Evolutionary conservation across 2,329 filamentous ascomycete species (phyloP), one percentile per base, ranked within the genome.

Genomic region (Berkeleyomyces rouxiae): DNA sequence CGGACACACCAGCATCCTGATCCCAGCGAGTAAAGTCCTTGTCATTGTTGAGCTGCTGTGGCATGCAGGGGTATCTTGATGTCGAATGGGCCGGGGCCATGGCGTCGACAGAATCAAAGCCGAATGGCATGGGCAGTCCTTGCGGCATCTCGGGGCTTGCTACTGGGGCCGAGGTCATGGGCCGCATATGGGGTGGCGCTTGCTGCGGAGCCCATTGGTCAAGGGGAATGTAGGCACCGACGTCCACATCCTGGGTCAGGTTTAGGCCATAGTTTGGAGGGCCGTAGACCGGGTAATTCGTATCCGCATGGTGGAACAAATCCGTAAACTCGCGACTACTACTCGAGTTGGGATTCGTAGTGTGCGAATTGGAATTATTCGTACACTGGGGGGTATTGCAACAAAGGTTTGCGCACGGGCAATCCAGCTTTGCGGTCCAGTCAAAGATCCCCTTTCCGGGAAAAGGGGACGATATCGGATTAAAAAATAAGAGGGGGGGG

Each of bases 381-480:
- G 57, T 59, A 55, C 63, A 62, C 63, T 59, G 63, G 37, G 55
- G 39, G 58, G 60, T 61, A 53, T 59, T 39, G 13, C 40, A 61
- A 58, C 46, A 64, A 57, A 59, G 23, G 47, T 57, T 44, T 36
- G 11, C 57, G 42, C 58, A 64, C 36, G 49, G 40, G 33, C 44
- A 47, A 62, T 61, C 63, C 55, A 64, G 57, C 40, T 62, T 64
- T 64, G 60, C 60, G 46, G 49, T 51, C 39, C 53, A 40, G 16
- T 59, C 31, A n/a, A 46, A 62, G 43, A 55, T 58, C 57, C 59
- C 60, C 59, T 64, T 62, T 59, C 40, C 46, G 60, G 49, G 58
- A 62, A 64, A 64, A 62, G 60, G 60, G 47, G 59, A 64, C 40
- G 16, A 37, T 43, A 62, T 39, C 44, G 47, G 40, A 16, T 46